Evolutionary conservation across 352 stramenopile genomes (phyloP), one percentile per base, ranked within the genome.

Genomic region (Lagenidium giganteum): DNA sequence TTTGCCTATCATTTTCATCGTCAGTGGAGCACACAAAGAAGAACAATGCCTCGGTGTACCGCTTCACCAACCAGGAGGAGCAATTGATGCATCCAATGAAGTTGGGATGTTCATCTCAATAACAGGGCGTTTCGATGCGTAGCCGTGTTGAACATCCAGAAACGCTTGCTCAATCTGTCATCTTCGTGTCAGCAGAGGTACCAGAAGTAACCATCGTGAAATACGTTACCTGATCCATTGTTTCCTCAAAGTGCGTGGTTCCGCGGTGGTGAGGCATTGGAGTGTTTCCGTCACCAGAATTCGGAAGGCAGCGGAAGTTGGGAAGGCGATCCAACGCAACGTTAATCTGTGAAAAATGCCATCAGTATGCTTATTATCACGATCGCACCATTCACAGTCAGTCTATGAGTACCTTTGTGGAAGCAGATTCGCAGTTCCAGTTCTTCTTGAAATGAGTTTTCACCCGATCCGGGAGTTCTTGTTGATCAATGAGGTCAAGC

Each of bases 91-190:
- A 39, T 95, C 83, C 14, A 95, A 18, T 0, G 73, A 78, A 5
- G 84, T 92, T 7, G 84, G 84, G 5, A 95, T 69, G 27, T 87
- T 94, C 83, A 95, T 91, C 47, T 95, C 83, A 30, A 95, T 87
- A 11, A 95, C 57, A 18, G 84, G 83, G n/a, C 77, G 65, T 28
- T 42, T 74, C 8, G 84, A 83, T 14, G 61, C 57, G 23, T 70
- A 55, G 39, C 73, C 75, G 37, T 62, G 52, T 31, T 87, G 63
- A 16, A 68, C 77, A 27, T 95, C 76, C 24, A 78, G 28, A 41
- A 77, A 94, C 16, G 83, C 83, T 34, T 81, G 57, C 34, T 95
- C 69, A 16, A 95, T 92, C 74, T 95, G 45, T 3, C 29, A 13
- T 12, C n/a, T 17, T 14, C 17, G 32, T n/a, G 14, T 41, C 25